Percentiles rank a stretch among this genome's conserved stretches.
phyloP scores from a whole-genome alignment of 1,284 basidiomycete species.

The Xerocomus nothofagi region DNA sequence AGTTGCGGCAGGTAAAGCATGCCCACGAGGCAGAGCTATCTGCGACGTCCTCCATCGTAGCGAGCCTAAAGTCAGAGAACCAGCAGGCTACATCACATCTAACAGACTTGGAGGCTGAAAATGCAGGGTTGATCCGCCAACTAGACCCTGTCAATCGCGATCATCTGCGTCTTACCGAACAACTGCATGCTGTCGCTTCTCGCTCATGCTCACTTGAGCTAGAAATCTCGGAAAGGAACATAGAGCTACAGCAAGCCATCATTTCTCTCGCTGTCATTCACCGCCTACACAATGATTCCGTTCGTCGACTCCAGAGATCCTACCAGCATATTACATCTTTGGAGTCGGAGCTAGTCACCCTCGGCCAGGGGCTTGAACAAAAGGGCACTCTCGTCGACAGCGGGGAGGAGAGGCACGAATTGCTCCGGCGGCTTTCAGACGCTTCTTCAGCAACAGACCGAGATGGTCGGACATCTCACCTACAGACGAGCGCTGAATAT shows the following conservation, averaged over 20 bases:
- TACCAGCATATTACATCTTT: constrained; percentile 9
- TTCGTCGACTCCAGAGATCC: constrained; percentile 14
- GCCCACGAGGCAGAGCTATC: constrained; percentile 22
- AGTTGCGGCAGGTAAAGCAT: constrained; percentile 18
- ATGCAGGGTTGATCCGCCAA: constrained; percentile 16
- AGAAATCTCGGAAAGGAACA: constrained; percentile 8
- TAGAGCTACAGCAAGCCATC: constrained; percentile 28
- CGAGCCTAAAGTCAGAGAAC: constrained; percentile 16
- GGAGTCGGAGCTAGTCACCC: constrained; percentile 19
- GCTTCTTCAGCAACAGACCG: constrained; percentile 10
- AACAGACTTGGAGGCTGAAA: constrained; percentile 17
- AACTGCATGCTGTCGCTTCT: constrained; percentile 6
- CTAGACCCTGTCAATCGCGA: constrained; percentile 16
- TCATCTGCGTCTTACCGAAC: constrained; percentile 12
- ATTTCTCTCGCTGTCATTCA: constrained; percentile 37
- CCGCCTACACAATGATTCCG: constrained; percentile 16
- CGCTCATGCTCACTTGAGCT: constrained; percentile 12
- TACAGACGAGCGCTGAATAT: constrained; percentile 3
- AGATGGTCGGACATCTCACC: constrained; percentile 22
- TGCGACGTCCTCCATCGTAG: constrained; percentile 16
- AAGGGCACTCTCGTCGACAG: background rate
- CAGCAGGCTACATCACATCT: constrained; percentile 15
- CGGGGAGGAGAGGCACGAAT: constrained; percentile 10
- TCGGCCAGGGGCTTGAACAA: constrained; percentile 14
- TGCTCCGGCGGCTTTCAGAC: constrained; percentile 11